These are phyloP conservation scores for Strobilomyces dryophilus DNA, from an alignment of 768 basidiomycete species.

Conservation along the genomic window DNA sequence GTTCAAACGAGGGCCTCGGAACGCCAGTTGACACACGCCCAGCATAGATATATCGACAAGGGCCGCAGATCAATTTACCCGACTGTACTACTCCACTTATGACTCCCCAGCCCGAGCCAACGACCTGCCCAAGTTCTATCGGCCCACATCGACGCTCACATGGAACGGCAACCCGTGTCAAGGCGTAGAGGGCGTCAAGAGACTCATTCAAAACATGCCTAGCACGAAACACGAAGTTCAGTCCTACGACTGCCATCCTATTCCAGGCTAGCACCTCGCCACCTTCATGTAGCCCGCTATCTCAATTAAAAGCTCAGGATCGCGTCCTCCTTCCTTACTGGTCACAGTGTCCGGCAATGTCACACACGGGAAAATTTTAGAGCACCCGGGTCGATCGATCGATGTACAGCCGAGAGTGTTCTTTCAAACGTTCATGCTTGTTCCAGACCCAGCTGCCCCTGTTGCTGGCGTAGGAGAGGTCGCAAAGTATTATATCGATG, in stretches of 20 bases:
- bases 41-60: conserved; percentile 85
- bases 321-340: conserved; percentile 72
- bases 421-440: conserved; percentile 83
- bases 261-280: conserved; percentile 54
- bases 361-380: conserved; percentile 58
- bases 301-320: conserved; percentile 42
- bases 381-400: conserved; percentile 49
- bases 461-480: conserved; percentile 65
- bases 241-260: conserved; percentile 87
- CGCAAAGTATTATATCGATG: conserved; percentile 77
- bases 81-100: conserved; percentile 78
- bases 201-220: conserved; percentile 70
- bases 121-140: conserved; percentile 80
- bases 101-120: conserved; percentile 74
- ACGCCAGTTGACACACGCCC: conserved; percentile 11
- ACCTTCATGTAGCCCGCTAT: conserved; percentile 3
- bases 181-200: conserved; percentile 63
- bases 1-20: conserved; percentile 24
- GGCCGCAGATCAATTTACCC: conserved; percentile 79
- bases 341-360: conserved; percentile 81
- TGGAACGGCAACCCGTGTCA: conserved; percentile 86
- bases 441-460: conserved; percentile 66
- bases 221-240: conserved; percentile 80
- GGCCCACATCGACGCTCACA: conserved; percentile 66
- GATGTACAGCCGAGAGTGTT: conserved; percentile 84